Evolutionary conservation across 75 land plant genomes (phyloP).

Genomic region (Azolla pinnata): DNA sequence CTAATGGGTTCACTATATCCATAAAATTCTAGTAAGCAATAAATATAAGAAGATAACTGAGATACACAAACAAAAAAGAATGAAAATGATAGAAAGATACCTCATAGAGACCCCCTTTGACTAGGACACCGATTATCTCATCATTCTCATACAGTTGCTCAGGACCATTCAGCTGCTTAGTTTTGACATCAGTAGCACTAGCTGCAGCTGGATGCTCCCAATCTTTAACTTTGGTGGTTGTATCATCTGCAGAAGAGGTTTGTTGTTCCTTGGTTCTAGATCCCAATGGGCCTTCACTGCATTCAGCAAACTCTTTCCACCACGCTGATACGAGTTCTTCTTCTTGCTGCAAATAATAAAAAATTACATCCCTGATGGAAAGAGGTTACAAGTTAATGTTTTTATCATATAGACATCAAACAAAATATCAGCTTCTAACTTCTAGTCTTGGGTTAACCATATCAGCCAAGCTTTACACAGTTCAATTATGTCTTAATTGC

Average conservation of each 20-base stretch:
- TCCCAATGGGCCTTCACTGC: conserved; percentile 81
- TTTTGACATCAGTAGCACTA: conserved; percentile 8
- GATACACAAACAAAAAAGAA: neutral
- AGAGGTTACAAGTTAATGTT: no score
- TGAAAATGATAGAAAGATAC: no score
- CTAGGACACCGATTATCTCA: conserved; percentile 92
- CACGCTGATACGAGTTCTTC: conserved; percentile 80
- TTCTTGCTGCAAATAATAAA: conserved; percentile 45
- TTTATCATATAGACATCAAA: no score
- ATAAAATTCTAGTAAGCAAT: no score
- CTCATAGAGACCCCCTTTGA: conserved; percentile 98
- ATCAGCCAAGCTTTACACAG: neutral
- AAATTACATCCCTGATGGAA: no score
- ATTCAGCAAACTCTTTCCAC: conserved; percentile 99
- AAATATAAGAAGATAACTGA: no score
- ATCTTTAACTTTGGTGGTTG: neutral
- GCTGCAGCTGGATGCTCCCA: conserved; percentile 6
- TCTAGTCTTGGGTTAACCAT: no score
- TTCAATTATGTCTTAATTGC: neutral
- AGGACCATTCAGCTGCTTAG: conserved; percentile 14
- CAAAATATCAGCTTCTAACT: no score
- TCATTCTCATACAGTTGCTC: conserved; percentile 27
- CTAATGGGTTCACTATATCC: no score
- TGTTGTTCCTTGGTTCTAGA: neutral
- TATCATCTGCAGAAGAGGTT: neutral